Conservation (phyloP, 371 early-diverging fungal genomes). For the Mortierella sp. region DNA sequence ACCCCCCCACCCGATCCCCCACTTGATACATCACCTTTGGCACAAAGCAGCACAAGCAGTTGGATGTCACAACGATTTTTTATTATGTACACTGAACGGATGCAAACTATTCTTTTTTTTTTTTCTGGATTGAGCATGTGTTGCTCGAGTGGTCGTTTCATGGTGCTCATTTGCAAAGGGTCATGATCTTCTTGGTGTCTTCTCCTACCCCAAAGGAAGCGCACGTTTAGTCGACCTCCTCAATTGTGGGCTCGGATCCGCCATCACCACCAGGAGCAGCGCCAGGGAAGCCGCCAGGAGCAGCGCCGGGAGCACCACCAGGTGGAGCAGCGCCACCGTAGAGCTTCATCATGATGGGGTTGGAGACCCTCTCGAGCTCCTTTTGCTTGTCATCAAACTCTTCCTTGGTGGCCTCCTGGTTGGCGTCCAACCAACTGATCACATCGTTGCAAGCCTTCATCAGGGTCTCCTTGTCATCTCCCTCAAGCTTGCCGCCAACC, state of each 20-base stretch:
- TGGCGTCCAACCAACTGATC: conserved; percentile 88
- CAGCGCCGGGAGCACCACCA: conserved; percentile 68
- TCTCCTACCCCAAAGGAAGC: too few species aligned
- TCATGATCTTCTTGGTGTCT: too few species aligned
- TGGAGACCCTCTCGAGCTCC: conserved; percentile 93
- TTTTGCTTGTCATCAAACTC: conserved; percentile 94
- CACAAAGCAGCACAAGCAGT: too few species aligned
- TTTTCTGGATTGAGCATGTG: neutral
- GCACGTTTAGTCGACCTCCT: conserved; percentile 77
- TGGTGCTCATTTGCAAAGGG: too few species aligned
- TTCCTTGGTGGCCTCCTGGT: conserved; percentile 92
- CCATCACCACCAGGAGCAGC: conserved; percentile 69
- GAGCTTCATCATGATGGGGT: conserved; percentile 96
- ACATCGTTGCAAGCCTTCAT: conserved; percentile 83
- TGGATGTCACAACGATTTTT: too few species aligned
- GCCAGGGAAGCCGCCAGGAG: conserved; percentile 52
- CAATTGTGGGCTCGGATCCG: conserved; percentile 80
- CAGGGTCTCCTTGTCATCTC: conserved; percentile 87
- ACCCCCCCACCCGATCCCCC: too few species aligned
- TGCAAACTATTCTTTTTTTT: neutral
- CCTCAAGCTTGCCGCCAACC: conserved; percentile 80
- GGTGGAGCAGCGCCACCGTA: conserved; percentile 77
- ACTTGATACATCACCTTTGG: too few species aligned
- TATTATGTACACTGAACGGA: neutral
- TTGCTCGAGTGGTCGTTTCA: neutral